Conservation (phyloP, 106 monocot species). For the Agapanthus africanus region DNA sequence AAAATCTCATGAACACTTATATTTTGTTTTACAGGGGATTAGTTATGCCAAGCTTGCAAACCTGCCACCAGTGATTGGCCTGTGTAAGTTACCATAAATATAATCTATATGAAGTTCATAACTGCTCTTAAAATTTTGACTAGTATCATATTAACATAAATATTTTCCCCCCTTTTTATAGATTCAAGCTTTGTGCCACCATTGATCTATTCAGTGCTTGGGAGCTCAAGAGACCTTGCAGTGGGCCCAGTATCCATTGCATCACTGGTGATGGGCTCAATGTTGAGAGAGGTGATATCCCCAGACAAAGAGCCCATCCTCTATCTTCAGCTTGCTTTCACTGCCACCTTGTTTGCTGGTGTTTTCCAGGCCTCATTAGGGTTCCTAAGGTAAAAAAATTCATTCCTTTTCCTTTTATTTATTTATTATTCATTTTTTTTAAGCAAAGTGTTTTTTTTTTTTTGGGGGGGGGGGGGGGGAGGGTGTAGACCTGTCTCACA, state of each 20-base stretch:
- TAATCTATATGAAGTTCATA: too few relatives aligned
- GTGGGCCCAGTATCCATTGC: constrained; percentile 85
- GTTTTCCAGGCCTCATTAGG: constrained; percentile 79
- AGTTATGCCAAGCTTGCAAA: constrained; percentile 93
- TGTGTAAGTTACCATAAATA: constrained; percentile 76
- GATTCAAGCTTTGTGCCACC: constrained; percentile 97
- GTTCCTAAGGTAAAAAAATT: constrained; percentile 67
- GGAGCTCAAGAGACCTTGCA: constrained; percentile 83
- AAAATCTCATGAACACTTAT: too few relatives aligned
- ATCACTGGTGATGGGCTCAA: constrained; percentile 80
- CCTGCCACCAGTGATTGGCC: constrained; percentile 81
- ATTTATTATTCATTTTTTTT: too few relatives aligned
- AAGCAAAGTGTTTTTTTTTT: too few relatives aligned
- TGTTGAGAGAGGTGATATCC: constrained; percentile 60
- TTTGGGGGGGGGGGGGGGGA: too few relatives aligned
- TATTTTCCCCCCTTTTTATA: constrained; percentile 2
- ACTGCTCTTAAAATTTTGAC: too few relatives aligned
- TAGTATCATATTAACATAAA: too few relatives aligned
- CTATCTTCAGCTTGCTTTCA: constrained; percentile 77
- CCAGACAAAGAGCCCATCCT: constrained; percentile 51
- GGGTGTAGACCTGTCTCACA: too few relatives aligned
- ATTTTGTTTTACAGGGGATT: constrained; percentile 94
- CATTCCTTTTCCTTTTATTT: too few relatives aligned
- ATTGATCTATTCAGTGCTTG: constrained; percentile 69
- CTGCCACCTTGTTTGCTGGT: constrained; percentile 88